Conservation (phyloP, 2,329 filamentous ascomycete genomes). For the Claviceps capensis region DNA sequence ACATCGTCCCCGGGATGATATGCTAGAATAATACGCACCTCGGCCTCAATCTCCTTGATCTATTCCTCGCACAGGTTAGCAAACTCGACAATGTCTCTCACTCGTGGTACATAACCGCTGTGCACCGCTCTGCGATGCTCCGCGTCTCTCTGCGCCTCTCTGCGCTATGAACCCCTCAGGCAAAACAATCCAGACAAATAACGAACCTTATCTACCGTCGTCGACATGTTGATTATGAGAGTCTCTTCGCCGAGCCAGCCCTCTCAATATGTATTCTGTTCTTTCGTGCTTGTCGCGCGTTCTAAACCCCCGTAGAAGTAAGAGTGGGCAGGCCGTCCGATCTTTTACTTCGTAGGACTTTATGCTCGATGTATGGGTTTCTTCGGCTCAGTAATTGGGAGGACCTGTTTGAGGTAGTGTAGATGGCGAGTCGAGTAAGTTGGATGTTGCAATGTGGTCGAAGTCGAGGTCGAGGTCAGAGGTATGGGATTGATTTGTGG, state of each 20-base stretch:
- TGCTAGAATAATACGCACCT: conserved; percentile 45
- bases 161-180: neutral
- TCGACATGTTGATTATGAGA: conserved; percentile 59
- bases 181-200: neutral
- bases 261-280: neutral
- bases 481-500: conserved; percentile 10
- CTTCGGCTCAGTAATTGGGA: too few species aligned
- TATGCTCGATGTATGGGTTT: too few species aligned
- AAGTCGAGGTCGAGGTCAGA: neutral
- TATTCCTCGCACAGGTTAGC: conserved; percentile 30
- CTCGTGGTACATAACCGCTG: too few species aligned
- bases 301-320: too few species aligned
- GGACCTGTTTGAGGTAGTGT: too few species aligned
- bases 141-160: neutral
- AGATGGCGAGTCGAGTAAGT: too few species aligned
- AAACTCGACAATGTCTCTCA: neutral
- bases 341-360: too few species aligned
- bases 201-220: conserved; percentile 86
- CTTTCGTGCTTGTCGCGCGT: too few species aligned
- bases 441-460: neutral
- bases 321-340: too few species aligned
- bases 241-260: conserved; percentile 1
- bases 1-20: neutral
- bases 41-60: conserved; percentile 95
- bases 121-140: too few species aligned